Evolutionary conservation across 2,329 filamentous ascomycete genomes (phyloP).

Genomic region (Stagonosporopsis chrysanthemi): DNA sequence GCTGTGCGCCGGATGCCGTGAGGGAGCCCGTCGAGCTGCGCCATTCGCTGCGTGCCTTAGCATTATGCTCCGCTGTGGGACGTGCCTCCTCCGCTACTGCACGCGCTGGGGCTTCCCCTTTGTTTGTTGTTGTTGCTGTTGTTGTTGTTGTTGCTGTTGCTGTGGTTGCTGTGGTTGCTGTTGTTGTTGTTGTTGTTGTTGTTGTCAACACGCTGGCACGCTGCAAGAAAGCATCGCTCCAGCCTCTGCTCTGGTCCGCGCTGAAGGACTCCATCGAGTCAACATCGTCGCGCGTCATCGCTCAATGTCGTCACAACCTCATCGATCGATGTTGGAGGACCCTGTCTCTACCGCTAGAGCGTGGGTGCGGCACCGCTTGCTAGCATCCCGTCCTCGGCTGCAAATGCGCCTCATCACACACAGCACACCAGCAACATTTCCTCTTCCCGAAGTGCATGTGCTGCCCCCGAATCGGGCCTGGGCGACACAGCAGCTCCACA

Average conservation of each 20-base stretch:
- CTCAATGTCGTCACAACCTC: slow-evolving; percentile 16
- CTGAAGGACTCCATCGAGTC: slow-evolving; percentile 1
- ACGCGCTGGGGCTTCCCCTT: slow-evolving; percentile 9
- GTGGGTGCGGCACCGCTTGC: slow-evolving; percentile 22
- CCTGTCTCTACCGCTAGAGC: slow-evolving; percentile 18
- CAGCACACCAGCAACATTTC: slow-evolving; percentile 34
- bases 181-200: background rate
- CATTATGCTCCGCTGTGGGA: slow-evolving; percentile 30
- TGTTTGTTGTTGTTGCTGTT: slow-evolving; percentile 10
- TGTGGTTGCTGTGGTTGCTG: no score
- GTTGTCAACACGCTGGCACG: slow-evolving; percentile 11
- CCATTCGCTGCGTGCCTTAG: slow-evolving; percentile 33
- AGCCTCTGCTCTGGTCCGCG: slow-evolving; percentile 3
- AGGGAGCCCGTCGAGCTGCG: slow-evolving; percentile 15
- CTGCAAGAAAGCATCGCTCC: slow-evolving; percentile 4
- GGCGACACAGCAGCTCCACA: slow-evolving; percentile 20
- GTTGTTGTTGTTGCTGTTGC: background rate
- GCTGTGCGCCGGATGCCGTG: slow-evolving; percentile 23
- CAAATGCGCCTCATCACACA: slow-evolving; percentile 44
- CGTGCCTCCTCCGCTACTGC: slow-evolving; percentile 27
- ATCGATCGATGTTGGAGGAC: slow-evolving; percentile 18
- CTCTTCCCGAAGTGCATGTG: slow-evolving; percentile 25
- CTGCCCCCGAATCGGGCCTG: slow-evolving; percentile 26
- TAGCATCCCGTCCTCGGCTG: slow-evolving; percentile 19
- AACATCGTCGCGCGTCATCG: background rate